phyloP scores from a whole-genome alignment of 164 flowering plant species.

The Echeveria elegans region DNA sequence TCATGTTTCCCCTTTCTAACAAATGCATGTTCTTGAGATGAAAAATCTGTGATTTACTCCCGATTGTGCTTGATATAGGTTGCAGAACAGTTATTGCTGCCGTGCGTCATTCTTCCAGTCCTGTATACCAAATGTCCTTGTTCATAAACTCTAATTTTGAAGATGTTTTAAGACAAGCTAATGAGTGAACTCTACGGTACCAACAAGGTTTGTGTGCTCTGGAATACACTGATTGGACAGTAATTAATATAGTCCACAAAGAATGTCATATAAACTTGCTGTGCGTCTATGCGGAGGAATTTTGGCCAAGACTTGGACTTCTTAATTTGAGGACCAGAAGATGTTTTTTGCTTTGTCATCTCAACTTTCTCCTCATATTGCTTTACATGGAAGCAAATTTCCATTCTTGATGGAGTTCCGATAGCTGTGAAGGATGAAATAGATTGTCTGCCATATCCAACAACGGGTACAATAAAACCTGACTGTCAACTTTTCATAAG shows the following conservation, averaged over 20 bases:
- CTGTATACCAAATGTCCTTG: constrained; percentile 58
- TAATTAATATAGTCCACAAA: not conserved
- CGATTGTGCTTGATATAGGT: constrained; percentile 39
- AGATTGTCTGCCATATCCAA: constrained; percentile 88
- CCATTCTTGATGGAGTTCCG: constrained; percentile 78
- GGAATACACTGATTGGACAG: not conserved
- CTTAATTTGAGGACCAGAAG: not conserved
- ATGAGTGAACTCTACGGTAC: constrained; percentile 68
- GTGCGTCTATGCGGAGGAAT: not conserved
- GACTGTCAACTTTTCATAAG: not conserved
- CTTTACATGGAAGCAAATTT: constrained; percentile 55
- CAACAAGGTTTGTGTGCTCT: constrained; percentile 37
- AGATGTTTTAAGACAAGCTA: constrained; percentile 69
- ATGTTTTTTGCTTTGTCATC: not conserved
- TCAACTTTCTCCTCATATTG: constrained; percentile 6
- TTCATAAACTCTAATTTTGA: constrained; percentile 48
- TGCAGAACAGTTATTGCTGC: constrained; percentile 51
- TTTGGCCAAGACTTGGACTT: not conserved
- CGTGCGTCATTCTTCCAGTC: constrained; percentile 41
- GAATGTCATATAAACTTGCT: not conserved
- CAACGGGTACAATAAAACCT: constrained; percentile 50
- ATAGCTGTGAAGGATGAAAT: constrained; percentile 92
- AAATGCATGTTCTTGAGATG: not conserved
- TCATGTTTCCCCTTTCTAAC: not conserved
- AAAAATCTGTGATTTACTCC: not conserved